Conservation (phyloP, 2,329 filamentous ascomycete species). For the Calonectria henricotiae region DNA sequence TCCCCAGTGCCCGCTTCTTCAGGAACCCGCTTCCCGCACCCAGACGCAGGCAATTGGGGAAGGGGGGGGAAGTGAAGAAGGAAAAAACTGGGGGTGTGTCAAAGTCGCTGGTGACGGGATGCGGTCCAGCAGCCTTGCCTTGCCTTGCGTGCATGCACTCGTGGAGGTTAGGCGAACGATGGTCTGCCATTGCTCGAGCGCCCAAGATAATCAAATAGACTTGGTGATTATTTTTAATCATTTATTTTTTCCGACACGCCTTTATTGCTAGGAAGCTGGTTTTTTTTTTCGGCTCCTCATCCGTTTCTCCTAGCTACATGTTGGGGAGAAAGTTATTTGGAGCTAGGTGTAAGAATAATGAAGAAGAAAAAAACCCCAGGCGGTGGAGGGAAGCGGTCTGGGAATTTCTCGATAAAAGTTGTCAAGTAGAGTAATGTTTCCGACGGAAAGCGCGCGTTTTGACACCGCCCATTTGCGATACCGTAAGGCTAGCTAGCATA, state of each 20-base stretch:
- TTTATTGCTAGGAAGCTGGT: background rate
- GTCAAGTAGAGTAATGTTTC: slow-evolving; percentile 25
- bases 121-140: slow-evolving; percentile 14
- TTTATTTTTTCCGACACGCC: slow-evolving; percentile 15
- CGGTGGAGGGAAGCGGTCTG: slow-evolving; percentile 34
- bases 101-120: slow-evolving; percentile 21
- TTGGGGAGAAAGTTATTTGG: background rate
- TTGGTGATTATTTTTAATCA: slow-evolving; percentile 12
- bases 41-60: slow-evolving; percentile 8
- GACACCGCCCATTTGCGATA: slow-evolving; percentile 18
- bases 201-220: slow-evolving; percentile 10
- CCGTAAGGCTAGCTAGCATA: slow-evolving; percentile 11
- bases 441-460: slow-evolving; percentile 26
- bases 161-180: slow-evolving; percentile 34
- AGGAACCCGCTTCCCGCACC: slow-evolving; percentile 20
- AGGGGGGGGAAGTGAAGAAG: background rate
- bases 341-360: slow-evolving; percentile 5
- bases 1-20: slow-evolving; percentile 15
- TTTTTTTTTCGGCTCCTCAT: background rate
- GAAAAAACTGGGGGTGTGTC: slow-evolving; percentile 12
- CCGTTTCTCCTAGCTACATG: slow-evolving; percentile 15
- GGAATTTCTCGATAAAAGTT: slow-evolving; percentile 5
- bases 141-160: slow-evolving; percentile 35
- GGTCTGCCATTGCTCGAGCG: slow-evolving; percentile 19
- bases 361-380: slow-evolving; percentile 17